A percentile compares a stretch with the other conserved stretches of the same genome.
phyloP scores from a whole-genome alignment of 805 yeast genomes.

The Blastobotrys robertii region DNA sequence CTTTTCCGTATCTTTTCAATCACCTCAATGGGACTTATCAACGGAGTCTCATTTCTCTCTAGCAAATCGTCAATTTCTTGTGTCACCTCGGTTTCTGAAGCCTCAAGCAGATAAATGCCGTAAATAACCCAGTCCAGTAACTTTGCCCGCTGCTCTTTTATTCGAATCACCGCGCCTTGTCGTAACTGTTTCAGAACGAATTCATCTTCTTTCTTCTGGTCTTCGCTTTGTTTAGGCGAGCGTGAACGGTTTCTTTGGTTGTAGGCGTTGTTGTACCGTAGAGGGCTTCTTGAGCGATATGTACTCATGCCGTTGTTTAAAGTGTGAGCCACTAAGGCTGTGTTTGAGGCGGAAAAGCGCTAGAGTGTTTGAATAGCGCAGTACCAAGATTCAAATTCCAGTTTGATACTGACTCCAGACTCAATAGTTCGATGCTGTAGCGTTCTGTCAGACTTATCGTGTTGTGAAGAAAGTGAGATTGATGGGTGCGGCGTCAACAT shows the following conservation, averaged over 20 bases:
- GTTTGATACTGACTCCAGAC: no score
- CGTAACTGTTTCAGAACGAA: conserved; percentile 23
- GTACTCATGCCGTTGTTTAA: no score
- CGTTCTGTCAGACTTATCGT: no score
- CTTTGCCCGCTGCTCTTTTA: conserved; percentile 19
- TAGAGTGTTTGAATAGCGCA: no score
- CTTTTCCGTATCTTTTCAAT: background rate
- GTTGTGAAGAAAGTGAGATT: background rate
- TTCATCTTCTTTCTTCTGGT: conserved; percentile 17
- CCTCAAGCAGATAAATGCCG: background rate
- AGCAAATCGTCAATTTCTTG: background rate
- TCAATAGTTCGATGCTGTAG: no score
- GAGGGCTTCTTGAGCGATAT: background rate
- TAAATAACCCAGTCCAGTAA: conserved; percentile 20
- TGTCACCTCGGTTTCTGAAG: background rate
- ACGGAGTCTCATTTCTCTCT: background rate
- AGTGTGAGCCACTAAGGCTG: no score
- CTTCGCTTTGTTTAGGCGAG: background rate
- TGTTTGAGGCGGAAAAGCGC: no score
- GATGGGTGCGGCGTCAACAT: background rate
- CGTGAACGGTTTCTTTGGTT: background rate
- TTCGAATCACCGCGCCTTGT: conserved; percentile 23
- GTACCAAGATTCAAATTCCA: no score
- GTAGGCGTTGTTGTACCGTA: background rate
- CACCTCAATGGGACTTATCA: background rate